Evolutionary conservation across 345 rosid genomes (phyloP).

Genomic region (thale cress (Arabidopsis thaliana)): TAIR10.1 NC_003075.7:9485001-9485500

Average conservation of each 20-base stretch:
- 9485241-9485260: not conserved
- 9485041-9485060: not conserved
- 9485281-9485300: not conserved
- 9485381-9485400: not conserved
- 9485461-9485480: not conserved
- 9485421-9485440: not conserved
- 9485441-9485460: not conserved
- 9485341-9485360: not conserved
- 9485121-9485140: not conserved
- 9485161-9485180: not conserved
- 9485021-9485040: not conserved
- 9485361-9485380: not conserved
- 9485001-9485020: rapidly evolving
- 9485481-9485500: not conserved
- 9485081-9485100: not conserved
- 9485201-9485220: rapidly evolving
- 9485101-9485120: not conserved
- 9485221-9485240: not conserved
- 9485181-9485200: not conserved
- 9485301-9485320: not conserved
- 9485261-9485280: not conserved
- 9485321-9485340: not conserved
- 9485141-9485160: not conserved
- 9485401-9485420: not conserved
- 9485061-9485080: not conserved